Percentiles rank a stretch among this genome's conserved stretches.
Evolutionary conservation across 2,329 filamentous ascomycete species (phyloP).

Genomic region (Lomentospora prolificans): DNA sequence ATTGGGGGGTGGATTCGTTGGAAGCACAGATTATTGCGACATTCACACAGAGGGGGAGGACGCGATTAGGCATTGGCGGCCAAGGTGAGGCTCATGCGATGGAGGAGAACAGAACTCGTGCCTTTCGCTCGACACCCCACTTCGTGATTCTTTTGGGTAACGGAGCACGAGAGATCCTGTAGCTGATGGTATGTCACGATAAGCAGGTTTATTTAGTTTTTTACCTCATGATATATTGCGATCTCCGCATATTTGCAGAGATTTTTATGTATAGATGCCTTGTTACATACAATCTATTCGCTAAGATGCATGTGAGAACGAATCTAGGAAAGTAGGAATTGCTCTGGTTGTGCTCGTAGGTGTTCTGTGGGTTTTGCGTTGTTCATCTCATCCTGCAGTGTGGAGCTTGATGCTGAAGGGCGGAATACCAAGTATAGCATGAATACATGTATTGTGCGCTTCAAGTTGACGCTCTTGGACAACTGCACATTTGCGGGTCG

Average conservation of each 20-base stretch:
- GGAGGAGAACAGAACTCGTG: no score
- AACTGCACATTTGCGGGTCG: background rate
- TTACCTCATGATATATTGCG: background rate
- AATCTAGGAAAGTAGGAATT: background rate
- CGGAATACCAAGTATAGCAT: background rate
- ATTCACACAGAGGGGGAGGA: no score
- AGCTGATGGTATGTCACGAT: no score
- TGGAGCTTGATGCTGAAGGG: no score
- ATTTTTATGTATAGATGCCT: background rate
- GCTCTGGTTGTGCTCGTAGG: background rate
- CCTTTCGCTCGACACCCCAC: no score
- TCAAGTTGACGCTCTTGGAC: background rate
- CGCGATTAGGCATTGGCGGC: no score
- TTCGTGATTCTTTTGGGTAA: no score
- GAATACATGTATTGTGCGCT: background rate
- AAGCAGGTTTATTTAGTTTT: background rate
- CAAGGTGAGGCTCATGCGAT: no score
- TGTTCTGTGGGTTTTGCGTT: no score
- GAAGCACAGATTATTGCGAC: background rate
- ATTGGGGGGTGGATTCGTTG: background rate
- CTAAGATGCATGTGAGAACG: background rate
- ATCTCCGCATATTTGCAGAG: background rate
- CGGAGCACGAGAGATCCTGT: no score
- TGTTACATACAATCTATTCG: background rate
- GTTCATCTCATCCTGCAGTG: background rate